Evolutionary conservation across 805 yeast genomes (phyloP).

Genomic region (Candida insectalens): DNA sequence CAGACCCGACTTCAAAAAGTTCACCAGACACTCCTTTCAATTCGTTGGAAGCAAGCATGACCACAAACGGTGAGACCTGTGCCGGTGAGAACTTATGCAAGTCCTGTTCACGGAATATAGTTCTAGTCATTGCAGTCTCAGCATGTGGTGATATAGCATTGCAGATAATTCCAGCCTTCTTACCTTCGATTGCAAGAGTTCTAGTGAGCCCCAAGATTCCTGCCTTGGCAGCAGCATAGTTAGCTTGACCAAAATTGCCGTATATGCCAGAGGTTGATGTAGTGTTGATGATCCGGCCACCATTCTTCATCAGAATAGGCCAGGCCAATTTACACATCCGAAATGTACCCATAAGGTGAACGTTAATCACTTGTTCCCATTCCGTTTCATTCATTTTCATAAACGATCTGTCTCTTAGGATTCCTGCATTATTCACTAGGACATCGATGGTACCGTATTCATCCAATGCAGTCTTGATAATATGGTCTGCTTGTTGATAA

Average conservation of each 20-base stretch:
- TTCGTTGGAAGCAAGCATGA: conserved; percentile 66
- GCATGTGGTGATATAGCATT: conserved; percentile 95
- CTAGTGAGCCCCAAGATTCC: conserved; percentile 79
- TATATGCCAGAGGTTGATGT: conserved; percentile 95
- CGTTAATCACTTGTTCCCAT: conserved; percentile 73
- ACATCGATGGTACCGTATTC: conserved; percentile 79
- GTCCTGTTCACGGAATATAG: conserved; percentile 73
- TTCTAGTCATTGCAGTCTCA: conserved; percentile 93
- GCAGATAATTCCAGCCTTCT: conserved; percentile 61
- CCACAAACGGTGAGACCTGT: conserved; percentile 85
- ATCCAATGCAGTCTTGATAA: conserved; percentile 68
- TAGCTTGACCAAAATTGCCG: conserved; percentile 96
- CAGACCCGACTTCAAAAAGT: conserved; percentile 89
- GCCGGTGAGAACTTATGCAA: conserved; percentile 77
- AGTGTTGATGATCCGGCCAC: conserved; percentile 80
- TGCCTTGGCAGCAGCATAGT: conserved; percentile 88
- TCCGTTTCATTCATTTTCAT: conserved; percentile 73
- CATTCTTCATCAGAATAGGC: conserved; percentile 78
- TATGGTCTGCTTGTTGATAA: conserved; percentile 60
- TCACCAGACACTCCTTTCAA: conserved; percentile 59
- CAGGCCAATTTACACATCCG: conserved; percentile 81
- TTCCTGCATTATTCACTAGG: conserved; percentile 90
- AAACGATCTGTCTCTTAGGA: conserved; percentile 82
- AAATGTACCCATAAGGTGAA: conserved; percentile 77
- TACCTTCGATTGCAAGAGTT: conserved; percentile 88